Evolutionary conservation across 2,329 filamentous ascomycete genomes (phyloP).

Genomic region (Emergomyces orientalis): DNA sequence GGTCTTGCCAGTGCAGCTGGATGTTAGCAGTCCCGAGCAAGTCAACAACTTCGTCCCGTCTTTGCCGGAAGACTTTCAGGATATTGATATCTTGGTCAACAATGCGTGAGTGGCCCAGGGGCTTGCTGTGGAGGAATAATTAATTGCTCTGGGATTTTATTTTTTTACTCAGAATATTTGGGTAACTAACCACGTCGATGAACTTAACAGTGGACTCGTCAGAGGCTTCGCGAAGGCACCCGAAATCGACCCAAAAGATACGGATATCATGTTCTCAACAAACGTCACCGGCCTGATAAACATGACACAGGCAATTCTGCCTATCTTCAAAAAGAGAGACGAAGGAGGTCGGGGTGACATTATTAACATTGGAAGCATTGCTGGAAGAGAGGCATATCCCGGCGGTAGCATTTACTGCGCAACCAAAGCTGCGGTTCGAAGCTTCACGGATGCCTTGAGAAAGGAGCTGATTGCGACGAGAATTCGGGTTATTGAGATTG

Average conservation of each 20-base stretch:
- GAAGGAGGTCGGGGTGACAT: constrained; percentile 80
- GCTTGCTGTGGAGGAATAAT: neutral
- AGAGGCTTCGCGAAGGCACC: constrained; percentile 81
- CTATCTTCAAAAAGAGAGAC: constrained; percentile 61
- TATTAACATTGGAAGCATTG: constrained; percentile 89
- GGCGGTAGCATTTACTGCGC: constrained; percentile 90
- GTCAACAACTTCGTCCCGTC: constrained; percentile 61
- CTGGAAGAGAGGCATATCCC: constrained; percentile 76
- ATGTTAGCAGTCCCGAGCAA: constrained; percentile 72
- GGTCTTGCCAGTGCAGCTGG: constrained; percentile 72
- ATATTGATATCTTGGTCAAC: constrained; percentile 85
- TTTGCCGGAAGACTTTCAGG: constrained; percentile 71
- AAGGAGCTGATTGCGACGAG: constrained; percentile 73
- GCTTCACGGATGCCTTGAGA: constrained; percentile 72
- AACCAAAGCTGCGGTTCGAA: constrained; percentile 78
- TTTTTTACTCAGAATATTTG: neutral
- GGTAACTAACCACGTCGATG: neutral
- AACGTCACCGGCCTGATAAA: constrained; percentile 94
- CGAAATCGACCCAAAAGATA: constrained; percentile 70
- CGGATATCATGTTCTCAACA: constrained; percentile 78
- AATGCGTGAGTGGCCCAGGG: constrained; percentile 61
- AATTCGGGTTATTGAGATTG: constrained; percentile 77
- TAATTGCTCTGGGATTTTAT: neutral
- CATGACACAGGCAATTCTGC: constrained; percentile 86
- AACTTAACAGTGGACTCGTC: constrained; percentile 61